Evolutionary conservation across 495 filamentous ascomycete species (phyloP).

Genomic region (Haplographium delicatum): DNA sequence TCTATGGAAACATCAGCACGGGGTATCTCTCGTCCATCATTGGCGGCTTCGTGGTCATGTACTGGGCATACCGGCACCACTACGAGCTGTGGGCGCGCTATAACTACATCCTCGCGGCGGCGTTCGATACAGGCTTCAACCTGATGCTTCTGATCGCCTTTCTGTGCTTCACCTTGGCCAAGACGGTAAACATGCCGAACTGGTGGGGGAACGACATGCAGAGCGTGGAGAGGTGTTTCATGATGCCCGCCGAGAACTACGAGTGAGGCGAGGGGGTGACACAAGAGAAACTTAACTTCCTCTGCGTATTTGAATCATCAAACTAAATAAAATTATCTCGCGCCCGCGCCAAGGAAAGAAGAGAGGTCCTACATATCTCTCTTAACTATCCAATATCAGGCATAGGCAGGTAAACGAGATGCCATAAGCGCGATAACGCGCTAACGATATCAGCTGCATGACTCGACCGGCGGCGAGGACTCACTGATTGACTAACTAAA

Average conservation of each 20-base stretch:
- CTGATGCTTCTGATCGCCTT: constrained; percentile 52
- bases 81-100: constrained; percentile 54
- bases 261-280: too few relatives aligned
- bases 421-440: too few relatives aligned
- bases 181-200: constrained; percentile 47
- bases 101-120: constrained; percentile 51
- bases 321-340: too few relatives aligned
- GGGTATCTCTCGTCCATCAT: constrained; percentile 51
- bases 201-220: constrained; percentile 51
- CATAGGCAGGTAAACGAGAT: too few relatives aligned
- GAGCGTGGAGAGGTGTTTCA: constrained; percentile 35
- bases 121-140: constrained; percentile 55
- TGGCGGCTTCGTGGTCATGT: constrained; percentile 53
- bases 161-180: constrained; percentile 47
- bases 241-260: constrained; percentile 12
- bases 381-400: too few relatives aligned
- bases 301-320: too few relatives aligned
- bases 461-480: too few relatives aligned
- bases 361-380: too few relatives aligned
- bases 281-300: too few relatives aligned
- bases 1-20: constrained; percentile 47
- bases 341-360: too few relatives aligned
- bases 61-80: constrained; percentile 42
- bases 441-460: too few relatives aligned
- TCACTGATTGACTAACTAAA: too few relatives aligned